Base-by-base conservation (phyloP, 2,329 filamentous ascomycete genomes). In the Monilinia fructicola region DNA sequence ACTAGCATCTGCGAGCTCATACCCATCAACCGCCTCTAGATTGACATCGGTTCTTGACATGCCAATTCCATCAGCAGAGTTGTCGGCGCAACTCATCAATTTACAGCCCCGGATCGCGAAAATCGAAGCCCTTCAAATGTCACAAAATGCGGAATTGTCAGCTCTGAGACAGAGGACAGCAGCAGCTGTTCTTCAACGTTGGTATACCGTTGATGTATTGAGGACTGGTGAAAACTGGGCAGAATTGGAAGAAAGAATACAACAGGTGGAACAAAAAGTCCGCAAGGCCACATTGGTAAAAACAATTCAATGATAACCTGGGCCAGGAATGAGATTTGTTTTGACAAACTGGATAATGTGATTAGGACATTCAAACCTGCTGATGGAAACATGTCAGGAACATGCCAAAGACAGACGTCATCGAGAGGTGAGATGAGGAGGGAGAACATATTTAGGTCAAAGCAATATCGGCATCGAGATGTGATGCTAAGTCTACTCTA, bases 211-310 rank as follows among this genome's bases (percentile, higher is more conserved):
- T 23, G 73, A 76, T 66, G 67, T 76, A 53, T 58, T 77, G 21
- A 65, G 69, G 23, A 68, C 70, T 28, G 76, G 76, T 28, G 75
- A 77, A n/a, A 70, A 52, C 28, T 77, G 75, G 76, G 75, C 76
- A 28, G 74, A 75, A 35, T 48, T 76, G 35, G 75, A 76, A 63
- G 73, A 70, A 40, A 68, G 75, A 64, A 69, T 77, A 42, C 72
- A 70, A 38, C 67, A 67, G 23, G 71, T 74, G 6, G 76, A 77
- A 64, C 73, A 72, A 65, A 70, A 68, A 44, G 66, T 76, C 16
- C 69, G 73, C 26, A 67, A 72, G 31, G 69, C 69, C 28, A 65
- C 68, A 26, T 46, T 70, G 31, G 69, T 71, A 23, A 73, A 73
- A 66, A 63, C 65, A 66, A 50, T 46, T 69, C 31, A 72, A 75